Evolutionary conservation across 768 basidiomycete genomes (phyloP), one percentile per base, ranked within the genome.

Genomic region (Serendipita sp.): DNA sequence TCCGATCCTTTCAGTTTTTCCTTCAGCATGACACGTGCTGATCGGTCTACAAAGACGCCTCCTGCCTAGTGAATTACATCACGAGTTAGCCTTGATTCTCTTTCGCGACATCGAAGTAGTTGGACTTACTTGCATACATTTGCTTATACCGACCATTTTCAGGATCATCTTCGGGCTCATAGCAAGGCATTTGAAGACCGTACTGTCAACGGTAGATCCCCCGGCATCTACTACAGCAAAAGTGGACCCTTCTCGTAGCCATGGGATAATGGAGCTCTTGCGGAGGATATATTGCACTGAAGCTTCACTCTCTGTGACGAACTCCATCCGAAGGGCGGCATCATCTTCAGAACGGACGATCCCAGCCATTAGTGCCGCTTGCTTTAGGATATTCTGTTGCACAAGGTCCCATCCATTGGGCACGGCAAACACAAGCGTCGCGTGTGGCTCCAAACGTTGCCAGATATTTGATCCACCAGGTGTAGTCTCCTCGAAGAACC

Each of bases 361-460:
- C 10, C 70, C 69, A 2, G 74, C 72, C 32, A 65, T 63, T 48
- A 67, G 65, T 1, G 68, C 71, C 1, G 73, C 73, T 0, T 52
- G 68, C 7, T 71, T 70, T 56, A 75, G 71, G n/a, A 73, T 68
- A 23, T 69, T 66, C 35, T 74, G 74, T 1, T 74, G 74, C 2
- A 48, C 30, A 11, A 69, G 72, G 35, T 74, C 74, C 73, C 73
- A 74, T 44, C 73, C 73, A 34, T 74, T 74, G 23, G 73, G 73
- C 65, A 73, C 72, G 0, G 71, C 70, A 3, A 73, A 65, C 3
- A 74, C 64, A 34, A 72, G 70, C 13, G 71, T 68, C 13, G 69
- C 70, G 7, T 54, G 66, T 18, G 64, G 65, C 54, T 69, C 64
- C 11, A 74, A 8, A 1, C 72, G 69, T n/a, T 15, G 62, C 73